These are phyloP conservation scores for Hanseniaspora pseudoguilliermondii DNA, from an alignment of 805 yeast species.

Conservation along the genomic window DNA sequence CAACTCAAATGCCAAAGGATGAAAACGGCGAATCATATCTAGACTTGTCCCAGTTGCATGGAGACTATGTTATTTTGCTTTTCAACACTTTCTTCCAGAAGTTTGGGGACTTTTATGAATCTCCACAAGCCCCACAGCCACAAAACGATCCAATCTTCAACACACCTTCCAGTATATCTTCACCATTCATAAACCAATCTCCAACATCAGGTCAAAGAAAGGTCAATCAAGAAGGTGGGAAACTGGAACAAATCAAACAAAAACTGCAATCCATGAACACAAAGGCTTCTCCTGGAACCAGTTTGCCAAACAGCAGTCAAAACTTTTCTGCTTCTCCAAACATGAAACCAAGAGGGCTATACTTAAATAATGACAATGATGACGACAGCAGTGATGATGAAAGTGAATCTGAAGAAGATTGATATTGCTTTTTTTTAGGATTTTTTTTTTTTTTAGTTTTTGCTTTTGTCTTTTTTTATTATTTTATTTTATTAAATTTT, in stretches of 20 bases:
- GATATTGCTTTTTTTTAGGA: slow-evolving; percentile 10
- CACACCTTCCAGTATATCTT: neutral
- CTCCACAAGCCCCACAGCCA: slow-evolving; percentile 16
- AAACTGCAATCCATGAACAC: slow-evolving; percentile 62
- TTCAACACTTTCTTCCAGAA: slow-evolving; percentile 67
- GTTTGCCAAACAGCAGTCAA: slow-evolving; percentile 22
- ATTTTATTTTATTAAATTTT: neutral
- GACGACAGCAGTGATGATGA: slow-evolving; percentile 34
- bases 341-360: slow-evolving; percentile 14
- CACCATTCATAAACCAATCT: slow-evolving; percentile 3
- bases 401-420: slow-evolving; percentile 66
- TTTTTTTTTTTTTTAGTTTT: neutral
- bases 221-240: slow-evolving; percentile 25
- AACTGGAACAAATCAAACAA: slow-evolving; percentile 56
- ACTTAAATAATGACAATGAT: slow-evolving; percentile 18
- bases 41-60: slow-evolving; percentile 87
- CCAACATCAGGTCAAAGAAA: slow-evolving; percentile 1
- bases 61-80: slow-evolving; percentile 64
- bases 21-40: slow-evolving; percentile 75
- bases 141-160: neutral
- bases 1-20: slow-evolving; percentile 13
- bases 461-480: neutral
- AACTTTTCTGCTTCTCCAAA: slow-evolving; percentile 16
- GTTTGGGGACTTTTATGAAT: slow-evolving; percentile 21
- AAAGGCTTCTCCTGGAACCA: slow-evolving; percentile 34